Conservation (phyloP, 2,329 filamentous ascomycete genomes). For the Fusarium sambucinum region DNA sequence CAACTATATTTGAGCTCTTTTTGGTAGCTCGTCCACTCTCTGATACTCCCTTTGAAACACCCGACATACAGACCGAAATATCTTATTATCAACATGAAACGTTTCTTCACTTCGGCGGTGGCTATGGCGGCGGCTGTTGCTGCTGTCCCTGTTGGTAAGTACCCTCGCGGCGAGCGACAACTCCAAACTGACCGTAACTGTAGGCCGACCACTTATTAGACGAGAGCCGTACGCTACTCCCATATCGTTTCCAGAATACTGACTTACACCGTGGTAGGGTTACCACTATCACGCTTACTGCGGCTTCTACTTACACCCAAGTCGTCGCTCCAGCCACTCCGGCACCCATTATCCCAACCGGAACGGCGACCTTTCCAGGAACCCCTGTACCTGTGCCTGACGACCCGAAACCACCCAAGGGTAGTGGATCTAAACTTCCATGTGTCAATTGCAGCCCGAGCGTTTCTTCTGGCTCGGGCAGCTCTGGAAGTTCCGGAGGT, state of each 20-base stretch:
- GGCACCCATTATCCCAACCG: constrained; percentile 10
- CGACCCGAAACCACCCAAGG: neutral
- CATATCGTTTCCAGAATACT: neutral
- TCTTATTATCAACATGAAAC: constrained; percentile 39
- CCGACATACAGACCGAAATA: neutral
- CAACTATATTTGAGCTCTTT: constrained; percentile 24
- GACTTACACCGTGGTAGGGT: constrained; percentile 16
- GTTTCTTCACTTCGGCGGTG: constrained; percentile 43
- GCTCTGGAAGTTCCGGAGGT: constrained; percentile 4
- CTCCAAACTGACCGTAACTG: constrained; percentile 7
- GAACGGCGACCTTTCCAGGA: constrained; percentile 8
- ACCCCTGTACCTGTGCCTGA: constrained; percentile 7
- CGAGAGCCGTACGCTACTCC: constrained; percentile 29
- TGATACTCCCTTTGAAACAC: neutral
- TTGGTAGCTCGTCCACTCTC: constrained; percentile 30
- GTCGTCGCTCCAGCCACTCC: constrained; percentile 24
- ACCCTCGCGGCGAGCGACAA: too few relatives aligned
- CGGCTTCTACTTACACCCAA: constrained; percentile 38
- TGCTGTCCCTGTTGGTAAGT: constrained; percentile 46
- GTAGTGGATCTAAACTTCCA: neutral
- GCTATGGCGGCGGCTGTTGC: constrained; percentile 40
- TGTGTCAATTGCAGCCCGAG: neutral
- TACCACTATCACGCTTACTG: constrained; percentile 34
- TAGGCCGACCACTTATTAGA: constrained; percentile 31
- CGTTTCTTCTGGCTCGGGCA: neutral